Conservation (phyloP, 2,329 filamentous ascomycete species). For the Byssothecium circinans region DNA sequence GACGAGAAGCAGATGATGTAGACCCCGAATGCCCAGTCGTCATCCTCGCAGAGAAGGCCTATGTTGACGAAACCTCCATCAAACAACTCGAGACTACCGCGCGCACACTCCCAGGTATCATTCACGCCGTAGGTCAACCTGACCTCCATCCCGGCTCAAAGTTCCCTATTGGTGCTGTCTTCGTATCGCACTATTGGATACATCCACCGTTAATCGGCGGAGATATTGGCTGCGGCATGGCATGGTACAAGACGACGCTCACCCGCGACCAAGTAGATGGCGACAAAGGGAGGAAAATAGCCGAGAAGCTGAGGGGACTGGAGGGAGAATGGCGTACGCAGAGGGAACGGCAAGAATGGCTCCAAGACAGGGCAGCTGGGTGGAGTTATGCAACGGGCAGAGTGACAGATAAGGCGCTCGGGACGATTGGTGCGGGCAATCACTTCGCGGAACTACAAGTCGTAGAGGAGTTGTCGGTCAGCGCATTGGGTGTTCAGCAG, state of each 20-base stretch:
- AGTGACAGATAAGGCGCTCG: slow-evolving; percentile 37
- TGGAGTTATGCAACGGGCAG: slow-evolving; percentile 29
- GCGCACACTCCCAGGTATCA: slow-evolving; percentile 37
- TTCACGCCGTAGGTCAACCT: slow-evolving; percentile 40
- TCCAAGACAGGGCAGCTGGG: slow-evolving; percentile 19
- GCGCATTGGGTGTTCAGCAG: slow-evolving; percentile 14
- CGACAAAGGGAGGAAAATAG: slow-evolving; percentile 38
- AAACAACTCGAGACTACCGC: slow-evolving; percentile 37
- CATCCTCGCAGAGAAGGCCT: slow-evolving; percentile 30
- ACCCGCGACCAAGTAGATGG: slow-evolving; percentile 35
- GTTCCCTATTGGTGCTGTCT: slow-evolving; percentile 44
- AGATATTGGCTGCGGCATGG: slow-evolving; percentile 47
- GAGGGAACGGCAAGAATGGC: slow-evolving; percentile 32
- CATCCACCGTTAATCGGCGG: slow-evolving; percentile 44
- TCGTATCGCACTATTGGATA: slow-evolving; percentile 39
- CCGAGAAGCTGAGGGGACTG: slow-evolving; percentile 39
- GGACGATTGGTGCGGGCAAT: slow-evolving; percentile 45
- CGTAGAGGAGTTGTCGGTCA: slow-evolving; percentile 28
- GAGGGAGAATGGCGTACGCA: slow-evolving; percentile 39
- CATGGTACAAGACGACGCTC: slow-evolving; percentile 41
- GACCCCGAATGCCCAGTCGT: slow-evolving; percentile 21
- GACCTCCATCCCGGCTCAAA: slow-evolving; percentile 43
- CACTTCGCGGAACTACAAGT: slow-evolving; percentile 46
- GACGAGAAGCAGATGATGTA: slow-evolving; percentile 12
- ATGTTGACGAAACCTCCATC: slow-evolving; percentile 32